Evolutionary conservation across 2,329 filamentous ascomycete genomes (phyloP).

Genomic region (Calonectria pauciramosa): DNA sequence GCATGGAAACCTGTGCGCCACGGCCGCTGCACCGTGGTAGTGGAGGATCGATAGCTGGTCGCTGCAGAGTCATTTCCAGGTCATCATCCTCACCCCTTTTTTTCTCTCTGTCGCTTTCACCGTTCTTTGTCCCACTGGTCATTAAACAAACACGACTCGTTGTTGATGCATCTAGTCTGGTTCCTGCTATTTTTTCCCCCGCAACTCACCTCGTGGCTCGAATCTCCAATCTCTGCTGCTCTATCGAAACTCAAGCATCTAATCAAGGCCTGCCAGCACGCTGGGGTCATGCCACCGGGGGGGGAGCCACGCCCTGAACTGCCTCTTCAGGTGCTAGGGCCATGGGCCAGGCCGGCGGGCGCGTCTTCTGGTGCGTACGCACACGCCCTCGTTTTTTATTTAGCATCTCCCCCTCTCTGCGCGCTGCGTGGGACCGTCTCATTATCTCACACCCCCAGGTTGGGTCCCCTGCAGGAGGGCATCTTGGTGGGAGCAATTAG

Average conservation of each 20-base stretch:
- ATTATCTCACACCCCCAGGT: background rate
- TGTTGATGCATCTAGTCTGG: background rate
- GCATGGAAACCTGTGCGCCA: constrained; percentile 16
- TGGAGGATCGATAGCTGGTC: background rate
- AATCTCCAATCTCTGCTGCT: background rate
- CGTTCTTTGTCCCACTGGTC: background rate
- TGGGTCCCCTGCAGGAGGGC: constrained; percentile 9
- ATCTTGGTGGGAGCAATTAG: background rate
- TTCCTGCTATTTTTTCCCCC: background rate
- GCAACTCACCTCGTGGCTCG: constrained; percentile 6
- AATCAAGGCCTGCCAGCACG: background rate
- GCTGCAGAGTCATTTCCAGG: background rate
- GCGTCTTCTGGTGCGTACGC: background rate
- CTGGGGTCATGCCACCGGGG: constrained; percentile 6
- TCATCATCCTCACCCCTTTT: constrained; percentile 2
- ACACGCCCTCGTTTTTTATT: constrained; percentile 1
- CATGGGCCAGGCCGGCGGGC: constrained; percentile 3
- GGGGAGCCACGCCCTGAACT: constrained; percentile 4
- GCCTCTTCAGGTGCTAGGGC: constrained; percentile 15
- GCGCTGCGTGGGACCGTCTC: background rate
- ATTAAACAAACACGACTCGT: background rate
- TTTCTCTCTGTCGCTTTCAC: background rate
- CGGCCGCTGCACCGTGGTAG: constrained; percentile 1
- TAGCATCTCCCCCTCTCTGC: background rate
- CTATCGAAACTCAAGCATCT: constrained; percentile 10